Conservation (phyloP, 1,139 yeast species). For the Yamadazyma pseudoaaseri region DNA sequence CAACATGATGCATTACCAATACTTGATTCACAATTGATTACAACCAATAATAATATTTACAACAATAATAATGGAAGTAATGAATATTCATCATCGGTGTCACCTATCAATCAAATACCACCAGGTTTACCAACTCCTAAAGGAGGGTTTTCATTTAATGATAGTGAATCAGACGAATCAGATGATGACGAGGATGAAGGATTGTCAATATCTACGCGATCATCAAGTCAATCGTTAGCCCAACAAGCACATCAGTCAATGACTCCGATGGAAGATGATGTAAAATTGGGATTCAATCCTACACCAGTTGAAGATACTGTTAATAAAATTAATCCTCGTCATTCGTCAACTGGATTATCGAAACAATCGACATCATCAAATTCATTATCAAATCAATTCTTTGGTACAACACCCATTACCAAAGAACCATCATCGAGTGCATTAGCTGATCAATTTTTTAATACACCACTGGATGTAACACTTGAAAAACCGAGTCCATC, state of each 20-base stretch:
- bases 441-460: conserved; percentile 22
- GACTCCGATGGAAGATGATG: conserved; percentile 16
- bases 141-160: conserved; percentile 14
- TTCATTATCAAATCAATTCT: conserved; percentile 34
- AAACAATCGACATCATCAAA: conserved; percentile 45
- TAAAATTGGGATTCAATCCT: conserved; percentile 18
- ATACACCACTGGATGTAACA: conserved; percentile 7
- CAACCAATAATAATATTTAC: conserved; percentile 14
- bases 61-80: conserved; percentile 11
- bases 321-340: conserved; percentile 31
- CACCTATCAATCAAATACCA: conserved; percentile 5
- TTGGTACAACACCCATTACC: conserved; percentile 21
- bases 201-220: conserved; percentile 39
- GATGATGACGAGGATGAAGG: conserved; percentile 32
- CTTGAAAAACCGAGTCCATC: conserved; percentile 16
- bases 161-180: conserved; percentile 18
- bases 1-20: conserved; percentile 23
- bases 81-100: conserved; percentile 1
- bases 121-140: conserved; percentile 8
- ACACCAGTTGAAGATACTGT: conserved; percentile 30
- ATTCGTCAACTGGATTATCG: conserved; percentile 34
- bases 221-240: conserved; percentile 47
- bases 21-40: conserved; percentile 19
- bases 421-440: conserved; percentile 13
- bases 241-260: conserved; percentile 39